These are phyloP conservation scores for Prosopis cineraria DNA, from an alignment of 306 rosid genomes.

Conservation along the genomic window DNA sequence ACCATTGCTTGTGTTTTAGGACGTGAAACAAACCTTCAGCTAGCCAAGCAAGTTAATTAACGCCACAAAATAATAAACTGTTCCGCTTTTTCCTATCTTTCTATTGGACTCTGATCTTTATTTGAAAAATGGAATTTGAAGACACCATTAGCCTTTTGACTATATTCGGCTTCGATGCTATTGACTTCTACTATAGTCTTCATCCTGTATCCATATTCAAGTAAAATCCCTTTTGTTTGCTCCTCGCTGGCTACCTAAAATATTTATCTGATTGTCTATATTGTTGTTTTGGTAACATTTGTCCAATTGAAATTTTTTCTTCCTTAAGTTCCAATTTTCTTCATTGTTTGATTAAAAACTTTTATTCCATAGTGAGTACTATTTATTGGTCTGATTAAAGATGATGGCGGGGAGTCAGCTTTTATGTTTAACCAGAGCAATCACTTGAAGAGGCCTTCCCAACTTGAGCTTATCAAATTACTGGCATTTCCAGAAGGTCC, in stretches of 20 bases:
- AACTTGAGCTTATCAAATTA: not conserved
- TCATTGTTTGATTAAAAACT: not conserved
- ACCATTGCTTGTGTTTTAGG: not conserved
- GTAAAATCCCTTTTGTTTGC: not conserved
- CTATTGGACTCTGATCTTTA: not conserved
- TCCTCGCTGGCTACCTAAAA: not conserved
- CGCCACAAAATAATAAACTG: not conserved
- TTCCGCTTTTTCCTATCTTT: not conserved
- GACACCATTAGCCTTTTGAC: not conserved
- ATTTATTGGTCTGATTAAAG: constrained; percentile 40
- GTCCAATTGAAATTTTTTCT: not conserved
- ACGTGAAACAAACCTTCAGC: not conserved
- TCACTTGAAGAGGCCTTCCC: constrained; percentile 33
- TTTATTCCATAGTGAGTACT: not conserved
- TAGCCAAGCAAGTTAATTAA: not conserved
- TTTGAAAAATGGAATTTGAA: not conserved
- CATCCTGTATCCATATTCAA: not conserved
- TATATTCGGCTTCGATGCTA: not conserved
- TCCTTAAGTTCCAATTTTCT: not conserved
- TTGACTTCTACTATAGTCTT: not conserved
- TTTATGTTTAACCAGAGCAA: constrained; percentile 42
- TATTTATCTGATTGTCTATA: not conserved
- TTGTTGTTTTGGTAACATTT: not conserved
- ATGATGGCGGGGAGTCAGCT: constrained; percentile 55
- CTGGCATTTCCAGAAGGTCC: constrained; percentile 1